These are phyloP conservation scores for Byssochlamys sp. DNA, from an alignment of 2,329 filamentous ascomycete species.

Conservation along the genomic window DNA sequence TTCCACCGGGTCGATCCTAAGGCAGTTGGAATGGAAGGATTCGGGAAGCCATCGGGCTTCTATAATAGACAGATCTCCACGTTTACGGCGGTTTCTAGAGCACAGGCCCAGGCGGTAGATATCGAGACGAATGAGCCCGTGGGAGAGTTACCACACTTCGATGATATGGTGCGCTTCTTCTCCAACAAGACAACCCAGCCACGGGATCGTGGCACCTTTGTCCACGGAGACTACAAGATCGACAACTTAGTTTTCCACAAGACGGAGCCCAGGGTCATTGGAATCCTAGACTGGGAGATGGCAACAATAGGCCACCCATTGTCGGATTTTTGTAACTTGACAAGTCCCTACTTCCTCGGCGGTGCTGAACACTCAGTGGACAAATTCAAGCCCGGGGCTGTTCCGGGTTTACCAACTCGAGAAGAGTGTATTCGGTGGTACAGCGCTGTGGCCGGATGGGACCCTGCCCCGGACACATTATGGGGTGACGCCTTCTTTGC, in stretches of 20 bases:
- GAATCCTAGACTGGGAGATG: slow-evolving; percentile 97
- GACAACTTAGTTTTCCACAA: slow-evolving; percentile 85
- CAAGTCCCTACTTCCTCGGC: slow-evolving; percentile 30
- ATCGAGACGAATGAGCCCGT: slow-evolving; percentile 67
- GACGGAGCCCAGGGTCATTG: slow-evolving; percentile 77
- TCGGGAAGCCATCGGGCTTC: slow-evolving; percentile 66
- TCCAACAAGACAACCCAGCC: slow-evolving; percentile 60
- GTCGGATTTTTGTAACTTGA: slow-evolving; percentile 77
- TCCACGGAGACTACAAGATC: slow-evolving; percentile 96
- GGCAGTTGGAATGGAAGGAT: slow-evolving; percentile 58
- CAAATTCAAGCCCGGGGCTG: slow-evolving; percentile 52
- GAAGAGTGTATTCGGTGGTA: slow-evolving; percentile 59
- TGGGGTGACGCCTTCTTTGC: slow-evolving; percentile 58
- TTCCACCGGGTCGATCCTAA: slow-evolving; percentile 67
- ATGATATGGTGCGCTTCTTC: slow-evolving; percentile 72
- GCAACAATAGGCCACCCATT: slow-evolving; percentile 93
- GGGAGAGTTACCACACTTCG: slow-evolving; percentile 73
- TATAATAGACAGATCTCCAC: slow-evolving; percentile 79
- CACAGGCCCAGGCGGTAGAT: slow-evolving; percentile 67
- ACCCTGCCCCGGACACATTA: slow-evolving; percentile 49
- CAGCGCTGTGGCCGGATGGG: slow-evolving; percentile 58
- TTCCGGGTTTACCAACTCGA: slow-evolving; percentile 56
- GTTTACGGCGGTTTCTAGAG: slow-evolving; percentile 65
- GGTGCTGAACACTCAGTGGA: slow-evolving; percentile 27
- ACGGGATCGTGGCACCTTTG: slow-evolving; percentile 63